Evolutionary conservation across 140 eudicot genomes (phyloP).

Genomic region (Senecio squalidus): DNA sequence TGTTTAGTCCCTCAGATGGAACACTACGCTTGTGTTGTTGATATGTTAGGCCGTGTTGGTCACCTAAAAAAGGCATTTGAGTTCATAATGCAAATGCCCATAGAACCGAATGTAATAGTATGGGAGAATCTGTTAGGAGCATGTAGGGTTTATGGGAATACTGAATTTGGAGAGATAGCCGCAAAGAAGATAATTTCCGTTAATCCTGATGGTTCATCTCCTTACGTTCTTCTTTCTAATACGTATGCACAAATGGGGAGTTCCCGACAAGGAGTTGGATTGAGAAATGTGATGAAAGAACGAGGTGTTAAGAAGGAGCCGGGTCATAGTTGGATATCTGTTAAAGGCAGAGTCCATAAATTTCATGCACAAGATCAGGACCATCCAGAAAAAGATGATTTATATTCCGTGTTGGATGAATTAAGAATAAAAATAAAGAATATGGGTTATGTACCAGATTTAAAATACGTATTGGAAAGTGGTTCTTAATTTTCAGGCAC

Average conservation of each 20-base stretch:
- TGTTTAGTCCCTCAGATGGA: slow-evolving; percentile 39
- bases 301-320: slow-evolving; percentile 45
- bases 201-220: slow-evolving; percentile 29
- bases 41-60: slow-evolving; percentile 43
- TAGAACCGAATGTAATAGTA: slow-evolving; percentile 41
- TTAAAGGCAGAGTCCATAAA: slow-evolving; percentile 28
- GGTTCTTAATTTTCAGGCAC: too few species aligned
- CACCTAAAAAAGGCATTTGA: slow-evolving; percentile 33
- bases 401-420: slow-evolving; percentile 28
- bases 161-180: slow-evolving; percentile 37
- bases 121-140: slow-evolving; percentile 42
- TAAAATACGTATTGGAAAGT: slow-evolving; percentile 25
- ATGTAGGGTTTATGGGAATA: slow-evolving; percentile 40
- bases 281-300: slow-evolving; percentile 40
- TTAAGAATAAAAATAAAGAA: slow-evolving; percentile 20
- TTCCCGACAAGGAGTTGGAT: slow-evolving; percentile 19
- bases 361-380: slow-evolving; percentile 34
- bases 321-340: slow-evolving; percentile 39
- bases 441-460: slow-evolving; percentile 41
- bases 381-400: slow-evolving; percentile 34
- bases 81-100: slow-evolving; percentile 27
- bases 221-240: slow-evolving; percentile 42
- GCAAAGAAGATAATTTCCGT: slow-evolving; percentile 36
- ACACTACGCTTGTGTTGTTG: slow-evolving; percentile 49
- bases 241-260: slow-evolving; percentile 32